Evolutionary conservation across 2,329 filamentous ascomycete species (phyloP), one percentile per base, ranked within the genome.

Genomic region (Diplodia intermedia): DNA sequence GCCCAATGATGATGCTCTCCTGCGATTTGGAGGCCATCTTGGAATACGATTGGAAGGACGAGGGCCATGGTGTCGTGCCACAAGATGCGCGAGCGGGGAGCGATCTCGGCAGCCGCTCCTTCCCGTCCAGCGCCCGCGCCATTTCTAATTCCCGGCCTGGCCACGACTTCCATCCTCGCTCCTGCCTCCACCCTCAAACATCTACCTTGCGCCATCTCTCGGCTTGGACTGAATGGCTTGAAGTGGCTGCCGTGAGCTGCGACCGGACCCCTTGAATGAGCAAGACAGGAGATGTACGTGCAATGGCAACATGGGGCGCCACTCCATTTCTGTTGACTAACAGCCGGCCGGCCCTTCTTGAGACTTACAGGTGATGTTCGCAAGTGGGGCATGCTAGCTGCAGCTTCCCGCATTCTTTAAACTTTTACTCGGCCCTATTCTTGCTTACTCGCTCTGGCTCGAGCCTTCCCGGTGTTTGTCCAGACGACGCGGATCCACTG

Each of bases 1-100:
- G 61, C 50, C 66, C 69, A n/a, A 67, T 67, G 12, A 67, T 52
- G 54, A 67, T 60, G 15, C 65, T 67, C 26, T 67, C 65, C 12
- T 36, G 36, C 8, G 65, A n/a, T 31, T 67, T 67, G 43, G 65
- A 67, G 8, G 65, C 54, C 65, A 67, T 67, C 9, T 43, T 49
- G 31, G 12, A 26, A 38, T 31, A 63, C 60, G 29, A 63, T 63
- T 52, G 60, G 43, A 52, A 63, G 60, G 60, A 63, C 7, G 47
- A 52, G 31, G 60, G 60, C n/a, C 60, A 63, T 63, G 47, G 50
- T 52, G 60, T 63, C 29, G 60, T 63, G 43, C 60, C 47, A 50
- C 29, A 18, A 38, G 43, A 52, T 33, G 29, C 47, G 60, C 60
- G 60, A 31, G 60, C 38, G 60, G 60, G 60, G 31, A 47, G 43